Evolutionary conservation across 257 asterid genomes (phyloP).

Genomic region (Forsythia viridissima): DNA sequence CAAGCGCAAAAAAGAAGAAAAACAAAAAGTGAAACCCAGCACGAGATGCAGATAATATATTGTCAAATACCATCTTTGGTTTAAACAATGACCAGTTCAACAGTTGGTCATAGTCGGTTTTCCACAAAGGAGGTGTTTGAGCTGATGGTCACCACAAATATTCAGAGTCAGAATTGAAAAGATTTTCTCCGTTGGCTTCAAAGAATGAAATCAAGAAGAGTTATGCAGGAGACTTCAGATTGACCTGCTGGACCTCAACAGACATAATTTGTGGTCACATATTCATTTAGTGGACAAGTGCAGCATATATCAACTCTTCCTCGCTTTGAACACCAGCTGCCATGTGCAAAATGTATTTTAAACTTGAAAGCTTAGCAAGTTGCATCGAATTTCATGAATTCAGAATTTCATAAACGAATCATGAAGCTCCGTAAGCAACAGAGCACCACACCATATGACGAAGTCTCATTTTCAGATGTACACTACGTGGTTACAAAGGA

Average conservation of each 20-base stretch:
- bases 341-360: neutral
- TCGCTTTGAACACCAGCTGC: no score
- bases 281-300: no score
- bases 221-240: no score
- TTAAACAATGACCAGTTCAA: no score
- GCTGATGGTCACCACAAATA: no score
- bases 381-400: neutral
- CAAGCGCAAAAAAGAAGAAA: neutral
- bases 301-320: no score
- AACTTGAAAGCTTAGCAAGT: neutral
- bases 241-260: no score
- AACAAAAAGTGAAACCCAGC: neutral
- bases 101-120: no score
- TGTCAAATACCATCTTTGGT: no score
- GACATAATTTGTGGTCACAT: no score
- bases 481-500: neutral
- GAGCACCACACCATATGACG: conserved; percentile 1
- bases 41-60: neutral
- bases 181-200: no score
- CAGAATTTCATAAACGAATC: neutral
- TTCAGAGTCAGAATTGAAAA: no score
- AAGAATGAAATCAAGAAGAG: neutral
- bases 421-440: neutral
- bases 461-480: neutral
- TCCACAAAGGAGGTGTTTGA: neutral